phyloP scores from a whole-genome alignment of 495 filamentous ascomycete species.

The Penicillium robsamsonii region DNA sequence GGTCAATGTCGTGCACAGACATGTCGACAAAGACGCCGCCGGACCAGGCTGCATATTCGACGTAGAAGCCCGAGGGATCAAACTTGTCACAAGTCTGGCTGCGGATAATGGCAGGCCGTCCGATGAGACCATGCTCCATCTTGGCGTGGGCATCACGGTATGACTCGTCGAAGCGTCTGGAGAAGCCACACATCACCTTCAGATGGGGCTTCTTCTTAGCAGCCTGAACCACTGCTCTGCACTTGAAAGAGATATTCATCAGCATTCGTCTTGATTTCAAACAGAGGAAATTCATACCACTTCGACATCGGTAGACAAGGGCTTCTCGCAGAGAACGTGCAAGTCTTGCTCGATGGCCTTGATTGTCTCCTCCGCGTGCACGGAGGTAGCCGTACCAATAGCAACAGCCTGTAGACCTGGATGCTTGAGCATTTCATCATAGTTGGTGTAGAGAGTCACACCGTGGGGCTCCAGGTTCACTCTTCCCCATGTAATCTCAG shows the following conservation, averaged over 20 bases:
- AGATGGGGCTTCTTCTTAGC: conserved; percentile 32
- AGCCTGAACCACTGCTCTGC: conserved; percentile 21
- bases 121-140: conserved; percentile 46
- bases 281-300: conserved; percentile 32
- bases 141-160: conserved; percentile 52
- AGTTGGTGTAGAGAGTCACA: conserved; percentile 40
- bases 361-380: conserved; percentile 49
- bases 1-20: conserved; percentile 57
- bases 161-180: conserved; percentile 53
- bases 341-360: conserved; percentile 45
- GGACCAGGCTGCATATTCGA: conserved; percentile 51
- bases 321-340: conserved; percentile 55
- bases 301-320: conserved; percentile 39
- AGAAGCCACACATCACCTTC: conserved; percentile 59
- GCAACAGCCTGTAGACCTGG: conserved; percentile 48
- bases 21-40: conserved; percentile 61
- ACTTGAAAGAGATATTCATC: conserved; percentile 8
- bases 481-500: conserved; percentile 43
- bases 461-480: conserved; percentile 39
- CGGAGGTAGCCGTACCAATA: conserved; percentile 45
- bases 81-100: conserved; percentile 57
- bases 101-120: conserved; percentile 50
- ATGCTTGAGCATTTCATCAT: conserved; percentile 49
- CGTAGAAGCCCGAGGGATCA: conserved; percentile 53
- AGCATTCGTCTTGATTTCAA: neutral